phyloP scores from a whole-genome alignment of 2,329 filamentous ascomycete species.

The Amauroascus verrucosus region DNA sequence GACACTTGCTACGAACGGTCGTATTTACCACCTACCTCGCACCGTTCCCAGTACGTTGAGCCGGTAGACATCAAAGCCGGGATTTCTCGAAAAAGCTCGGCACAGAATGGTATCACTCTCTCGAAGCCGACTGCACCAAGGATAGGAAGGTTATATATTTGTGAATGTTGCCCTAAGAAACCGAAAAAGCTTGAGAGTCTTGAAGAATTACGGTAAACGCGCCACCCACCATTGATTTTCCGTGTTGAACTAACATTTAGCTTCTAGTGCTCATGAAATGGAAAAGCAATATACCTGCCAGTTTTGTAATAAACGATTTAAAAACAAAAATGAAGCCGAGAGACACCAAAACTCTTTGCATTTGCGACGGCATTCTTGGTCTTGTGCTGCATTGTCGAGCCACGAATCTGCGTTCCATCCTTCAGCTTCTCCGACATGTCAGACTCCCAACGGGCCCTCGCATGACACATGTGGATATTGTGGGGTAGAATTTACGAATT shows the following conservation, averaged over 20 bases:
- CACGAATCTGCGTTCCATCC: slow-evolving; percentile 80
- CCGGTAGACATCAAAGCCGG: slow-evolving; percentile 34
- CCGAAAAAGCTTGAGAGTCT: slow-evolving; percentile 85
- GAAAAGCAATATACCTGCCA: slow-evolving; percentile 94
- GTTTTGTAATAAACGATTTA: slow-evolving; percentile 91
- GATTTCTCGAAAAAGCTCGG: slow-evolving; percentile 40
- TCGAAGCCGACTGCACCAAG: slow-evolving; percentile 34
- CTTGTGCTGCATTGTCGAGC: slow-evolving; percentile 70
- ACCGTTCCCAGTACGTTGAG: slow-evolving; percentile 29
- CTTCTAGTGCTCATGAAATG: slow-evolving; percentile 53
- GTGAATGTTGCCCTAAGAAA: slow-evolving; percentile 94
- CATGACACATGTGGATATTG: slow-evolving; percentile 86
- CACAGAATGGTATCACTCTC: slow-evolving; percentile 26
- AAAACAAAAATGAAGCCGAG: slow-evolving; percentile 98
- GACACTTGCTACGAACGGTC: slow-evolving; percentile 46
- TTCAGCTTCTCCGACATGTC: slow-evolving; percentile 44
- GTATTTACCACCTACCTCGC: slow-evolving; percentile 39
- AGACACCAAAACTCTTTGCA: slow-evolving; percentile 93
- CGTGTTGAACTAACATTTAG: neutral
- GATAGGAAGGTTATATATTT: slow-evolving; percentile 56
- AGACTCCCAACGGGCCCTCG: slow-evolving; percentile 28
- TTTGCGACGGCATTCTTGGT: slow-evolving; percentile 89
- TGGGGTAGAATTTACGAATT: slow-evolving; percentile 74
- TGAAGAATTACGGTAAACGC: slow-evolving; percentile 68
- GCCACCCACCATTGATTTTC: neutral